Conservation (phyloP, 805 yeast genomes). For the Barnettozyma vustinii region DNA sequence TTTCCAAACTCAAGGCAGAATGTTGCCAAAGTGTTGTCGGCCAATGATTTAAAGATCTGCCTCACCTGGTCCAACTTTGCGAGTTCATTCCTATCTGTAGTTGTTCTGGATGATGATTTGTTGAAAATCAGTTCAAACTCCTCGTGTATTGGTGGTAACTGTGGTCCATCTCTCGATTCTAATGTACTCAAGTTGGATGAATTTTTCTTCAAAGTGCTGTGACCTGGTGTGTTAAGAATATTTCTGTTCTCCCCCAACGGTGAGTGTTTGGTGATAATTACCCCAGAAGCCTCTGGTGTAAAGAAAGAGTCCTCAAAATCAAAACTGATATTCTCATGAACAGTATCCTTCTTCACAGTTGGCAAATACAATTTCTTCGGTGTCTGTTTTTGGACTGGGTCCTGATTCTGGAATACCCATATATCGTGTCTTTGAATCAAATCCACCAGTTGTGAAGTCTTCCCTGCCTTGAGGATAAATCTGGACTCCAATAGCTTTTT, state of each 20-base stretch:
- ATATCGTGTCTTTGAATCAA: constrained; percentile 38
- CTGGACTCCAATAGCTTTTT: constrained; percentile 55
- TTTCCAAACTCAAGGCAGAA: constrained; percentile 9
- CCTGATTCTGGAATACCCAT: constrained; percentile 28
- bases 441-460: constrained; percentile 29
- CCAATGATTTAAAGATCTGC: constrained; percentile 12
- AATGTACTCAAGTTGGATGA: constrained; percentile 1
- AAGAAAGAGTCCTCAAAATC: constrained; percentile 20
- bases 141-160: neutral
- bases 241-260: constrained; percentile 16
- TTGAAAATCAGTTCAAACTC: constrained; percentile 11
- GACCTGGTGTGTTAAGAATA: constrained; percentile 4
- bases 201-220: neutral
- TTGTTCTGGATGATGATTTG: constrained; percentile 1
- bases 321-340: constrained; percentile 12
- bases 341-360: constrained; percentile 18
- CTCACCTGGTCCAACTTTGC: constrained; percentile 15
- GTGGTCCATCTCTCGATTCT: neutral
- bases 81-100: constrained; percentile 12
- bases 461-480: constrained; percentile 37
- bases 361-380: constrained; percentile 26
- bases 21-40: constrained; percentile 10
- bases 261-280: constrained; percentile 17
- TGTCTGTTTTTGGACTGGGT: constrained; percentile 12
- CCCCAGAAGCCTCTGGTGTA: constrained; percentile 15